Evolutionary conservation across 768 basidiomycete species (phyloP).

Genomic region (Lactarius sanguifluus): DNA sequence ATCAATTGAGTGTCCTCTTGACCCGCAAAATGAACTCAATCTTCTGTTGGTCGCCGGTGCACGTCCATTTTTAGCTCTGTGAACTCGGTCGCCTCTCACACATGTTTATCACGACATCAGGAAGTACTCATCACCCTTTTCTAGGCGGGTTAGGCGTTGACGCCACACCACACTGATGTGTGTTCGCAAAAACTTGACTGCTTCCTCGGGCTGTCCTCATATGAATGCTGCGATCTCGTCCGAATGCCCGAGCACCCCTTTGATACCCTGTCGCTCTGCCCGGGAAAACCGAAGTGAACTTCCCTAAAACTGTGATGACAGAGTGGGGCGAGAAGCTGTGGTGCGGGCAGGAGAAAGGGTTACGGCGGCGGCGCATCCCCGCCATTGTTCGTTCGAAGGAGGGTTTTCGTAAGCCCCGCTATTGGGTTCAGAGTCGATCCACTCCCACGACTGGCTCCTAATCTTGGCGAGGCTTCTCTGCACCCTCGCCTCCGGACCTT

Average conservation of each 20-base stretch:
- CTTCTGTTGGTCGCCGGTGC: neutral
- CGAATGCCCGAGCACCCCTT: constrained; percentile 1
- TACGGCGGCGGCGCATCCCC: neutral
- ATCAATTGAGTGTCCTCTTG: neutral
- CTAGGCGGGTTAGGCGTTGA: neutral
- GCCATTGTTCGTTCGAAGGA: constrained; percentile 8
- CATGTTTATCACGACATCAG: neutral
- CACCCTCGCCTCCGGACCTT: constrained; percentile 19
- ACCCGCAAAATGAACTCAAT: neutral
- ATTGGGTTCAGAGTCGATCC: constrained; percentile 18
- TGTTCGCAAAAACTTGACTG: constrained; percentile 8
- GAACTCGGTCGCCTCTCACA: neutral
- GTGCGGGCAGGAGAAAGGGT: neutral
- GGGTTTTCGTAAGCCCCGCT: constrained; percentile 1
- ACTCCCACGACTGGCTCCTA: constrained; percentile 16
- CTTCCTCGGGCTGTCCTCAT: constrained; percentile 6
- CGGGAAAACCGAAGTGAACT: neutral
- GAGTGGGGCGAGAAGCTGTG: constrained; percentile 2
- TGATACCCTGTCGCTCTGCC: neutral
- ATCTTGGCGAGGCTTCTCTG: constrained; percentile 10
- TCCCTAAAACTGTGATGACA: constrained; percentile 15
- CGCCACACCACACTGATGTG: constrained; percentile 22
- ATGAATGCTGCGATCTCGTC: constrained; percentile 1
- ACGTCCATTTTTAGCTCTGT: neutral
- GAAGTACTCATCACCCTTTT: neutral